Evolutionary conservation across 2,329 filamentous ascomycete species (phyloP).

Genomic region (Hymenoscyphus infarciens): DNA sequence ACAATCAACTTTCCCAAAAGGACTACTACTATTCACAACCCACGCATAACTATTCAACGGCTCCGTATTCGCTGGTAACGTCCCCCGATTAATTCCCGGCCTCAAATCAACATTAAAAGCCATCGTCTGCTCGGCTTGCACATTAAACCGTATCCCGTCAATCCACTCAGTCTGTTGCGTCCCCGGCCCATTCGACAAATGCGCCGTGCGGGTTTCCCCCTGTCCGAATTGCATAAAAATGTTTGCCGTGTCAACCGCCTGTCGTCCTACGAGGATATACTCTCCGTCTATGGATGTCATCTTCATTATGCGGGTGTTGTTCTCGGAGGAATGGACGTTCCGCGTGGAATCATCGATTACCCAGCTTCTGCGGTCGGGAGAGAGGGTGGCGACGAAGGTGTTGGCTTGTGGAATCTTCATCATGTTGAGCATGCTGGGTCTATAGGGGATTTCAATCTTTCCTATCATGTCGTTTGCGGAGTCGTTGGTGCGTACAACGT

Average conservation of each 20-base stretch:
- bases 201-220: conserved; percentile 31
- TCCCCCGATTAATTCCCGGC: conserved; percentile 14
- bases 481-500: conserved; percentile 35
- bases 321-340: conserved; percentile 31
- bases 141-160: conserved; percentile 29
- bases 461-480: conserved; percentile 36
- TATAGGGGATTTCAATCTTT: conserved; percentile 36
- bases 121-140: conserved; percentile 7
- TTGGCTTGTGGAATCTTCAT: conserved; percentile 22
- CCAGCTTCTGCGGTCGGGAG: conserved; percentile 36
- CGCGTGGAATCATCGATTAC: conserved; percentile 32
- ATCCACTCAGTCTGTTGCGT: conserved; percentile 31
- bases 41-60: conserved; percentile 16
- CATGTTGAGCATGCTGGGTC: conserved; percentile 20
- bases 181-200: conserved; percentile 26
- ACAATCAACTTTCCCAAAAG: conserved; percentile 10
- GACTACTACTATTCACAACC: conserved; percentile 13
- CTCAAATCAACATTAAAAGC: conserved; percentile 14
- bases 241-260: conserved; percentile 26
- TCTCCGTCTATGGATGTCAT: conserved; percentile 34
- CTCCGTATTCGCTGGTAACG: conserved; percentile 10
- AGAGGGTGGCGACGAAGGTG: conserved; percentile 22
- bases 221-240: conserved; percentile 35
- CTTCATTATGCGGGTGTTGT: conserved; percentile 34
- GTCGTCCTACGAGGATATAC: conserved; percentile 33